phyloP scores from a whole-genome alignment of 768 basidiomycete genomes.

The Chlorophyllum brunneum region DNA sequence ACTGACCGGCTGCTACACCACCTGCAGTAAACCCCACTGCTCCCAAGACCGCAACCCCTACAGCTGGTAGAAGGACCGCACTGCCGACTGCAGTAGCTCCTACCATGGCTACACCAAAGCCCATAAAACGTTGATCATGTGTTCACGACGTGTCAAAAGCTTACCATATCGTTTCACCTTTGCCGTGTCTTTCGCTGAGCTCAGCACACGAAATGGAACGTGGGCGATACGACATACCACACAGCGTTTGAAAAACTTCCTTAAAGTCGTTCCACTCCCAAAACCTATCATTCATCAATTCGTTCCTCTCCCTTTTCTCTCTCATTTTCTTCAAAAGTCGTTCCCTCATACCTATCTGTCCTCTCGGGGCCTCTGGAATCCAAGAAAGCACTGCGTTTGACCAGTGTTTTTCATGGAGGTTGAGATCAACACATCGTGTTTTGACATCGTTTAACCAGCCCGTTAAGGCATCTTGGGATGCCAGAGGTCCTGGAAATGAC shows the following conservation, averaged over 20 bases:
- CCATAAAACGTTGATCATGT: too few relatives aligned
- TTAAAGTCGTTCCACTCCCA: not conserved
- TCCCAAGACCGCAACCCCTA: not conserved
- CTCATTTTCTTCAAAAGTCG: not conserved
- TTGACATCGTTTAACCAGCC: not conserved
- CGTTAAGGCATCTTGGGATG: not conserved
- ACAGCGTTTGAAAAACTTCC: not conserved
- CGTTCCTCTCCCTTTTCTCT: not conserved
- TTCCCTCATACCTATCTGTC: not conserved
- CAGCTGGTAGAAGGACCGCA: not conserved
- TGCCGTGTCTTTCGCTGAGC: not conserved
- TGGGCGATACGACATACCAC: not conserved
- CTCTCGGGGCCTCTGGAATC: not conserved
- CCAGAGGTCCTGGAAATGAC: not conserved
- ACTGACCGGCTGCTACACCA: slow-evolving; percentile 7
- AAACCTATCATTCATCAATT: not conserved
- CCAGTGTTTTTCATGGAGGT: not conserved
- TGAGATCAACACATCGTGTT: not conserved
- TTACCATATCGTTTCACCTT: not conserved
- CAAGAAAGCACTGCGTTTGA: not conserved
- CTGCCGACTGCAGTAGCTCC: not conserved
- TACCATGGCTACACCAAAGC: too few relatives aligned
- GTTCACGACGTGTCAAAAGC: not conserved
- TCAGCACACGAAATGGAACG: not conserved
- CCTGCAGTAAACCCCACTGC: slow-evolving; percentile 8